Evolutionary conservation across 768 basidiomycete species (phyloP), one percentile per base, ranked within the genome.

Genomic region (Pleurotus tuoliensis): DNA sequence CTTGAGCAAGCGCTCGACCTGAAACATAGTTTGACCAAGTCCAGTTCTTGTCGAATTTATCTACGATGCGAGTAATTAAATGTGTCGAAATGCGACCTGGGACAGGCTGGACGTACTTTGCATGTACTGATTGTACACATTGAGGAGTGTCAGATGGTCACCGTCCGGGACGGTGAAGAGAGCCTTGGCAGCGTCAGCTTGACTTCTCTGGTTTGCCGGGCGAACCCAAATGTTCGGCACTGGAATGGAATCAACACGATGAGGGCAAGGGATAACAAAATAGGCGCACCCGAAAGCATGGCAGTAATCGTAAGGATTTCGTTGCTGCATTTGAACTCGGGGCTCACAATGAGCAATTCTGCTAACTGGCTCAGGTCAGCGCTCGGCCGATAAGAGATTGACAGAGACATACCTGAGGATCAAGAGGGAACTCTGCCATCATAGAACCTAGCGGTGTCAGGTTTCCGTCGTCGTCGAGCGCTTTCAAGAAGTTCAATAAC

Each of bases 381-480:
- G 8, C 34, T 20, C 22, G 4, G 9, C 55, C 24, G 5, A 13
- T 12, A 15, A 49, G 15, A 11, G 34, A 57, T 46, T 12, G n/a
- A 11, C 24, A 3, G 34, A 37, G n/a, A 58, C 78, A 39, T 61
- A 90, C 91, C 78, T 95, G 95, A 40, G 96, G 97, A 69, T 98
- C 97, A n/a, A 99, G 80, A 11, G 96, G 97, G 77, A 98, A 98
- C 63, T 98, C 94, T 0, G 97, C 96, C 96, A 98, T 98, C 58
- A 93, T 88, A 38, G 73, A 76, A 3, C 97, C 97, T 6, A 98
- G 74, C 0, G 85, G 71, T 0, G 97, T 98, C 56, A 99, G 70
- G 51, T 92, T 85, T 9, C 97, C 95, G 3, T 97, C 94, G 63
- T 98, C 94, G 65, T 98, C 94, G 58, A 99, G 76, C 1, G 95